These are phyloP conservation scores for Tuber umbilicatum DNA, from an alignment of 495 filamentous ascomycete species.

Conservation along the genomic window DNA sequence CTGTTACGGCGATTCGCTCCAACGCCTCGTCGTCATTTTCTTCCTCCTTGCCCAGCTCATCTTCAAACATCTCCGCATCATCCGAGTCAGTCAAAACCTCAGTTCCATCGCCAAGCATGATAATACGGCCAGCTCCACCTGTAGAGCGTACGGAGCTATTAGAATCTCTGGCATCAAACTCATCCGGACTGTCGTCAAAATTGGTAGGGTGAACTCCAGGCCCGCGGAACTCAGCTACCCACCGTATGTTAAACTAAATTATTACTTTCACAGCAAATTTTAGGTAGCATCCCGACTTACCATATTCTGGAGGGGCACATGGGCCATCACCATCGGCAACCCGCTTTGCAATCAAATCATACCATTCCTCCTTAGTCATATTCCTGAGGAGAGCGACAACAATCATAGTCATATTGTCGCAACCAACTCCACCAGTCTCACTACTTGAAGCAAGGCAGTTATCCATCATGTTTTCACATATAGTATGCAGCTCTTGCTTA, in stretches of 20 bases:
- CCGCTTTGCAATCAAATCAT: conserved; percentile 84
- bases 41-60: conserved; percentile 59
- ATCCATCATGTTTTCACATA: conserved; percentile 99
- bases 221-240: conserved; percentile 89
- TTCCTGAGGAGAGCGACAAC: conserved; percentile 83
- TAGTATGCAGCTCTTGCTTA: conserved; percentile 83
- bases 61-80: conserved; percentile 87
- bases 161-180: conserved; percentile 65
- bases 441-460: conserved; percentile 96
- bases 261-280: conserved; percentile 43
- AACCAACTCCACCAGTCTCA: conserved; percentile 95
- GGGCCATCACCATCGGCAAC: conserved; percentile 96
- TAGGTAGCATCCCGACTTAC: conserved; percentile 54
- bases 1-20: conserved; percentile 17
- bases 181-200: conserved; percentile 86
- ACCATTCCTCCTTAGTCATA: conserved; percentile 94
- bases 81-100: conserved; percentile 78
- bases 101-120: conserved; percentile 88
- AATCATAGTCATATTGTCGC: conserved; percentile 99
- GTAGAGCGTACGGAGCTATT: background rate
- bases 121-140: conserved; percentile 62
- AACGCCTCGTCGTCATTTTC: conserved; percentile 37
- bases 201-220: conserved; percentile 75
- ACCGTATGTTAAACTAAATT: conserved; percentile 50
- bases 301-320: conserved; percentile 98